Evolutionary conservation across 129 eudicot species (phyloP), one percentile per base, ranked within the genome.

Genomic region (Solidago caesia): DNA sequence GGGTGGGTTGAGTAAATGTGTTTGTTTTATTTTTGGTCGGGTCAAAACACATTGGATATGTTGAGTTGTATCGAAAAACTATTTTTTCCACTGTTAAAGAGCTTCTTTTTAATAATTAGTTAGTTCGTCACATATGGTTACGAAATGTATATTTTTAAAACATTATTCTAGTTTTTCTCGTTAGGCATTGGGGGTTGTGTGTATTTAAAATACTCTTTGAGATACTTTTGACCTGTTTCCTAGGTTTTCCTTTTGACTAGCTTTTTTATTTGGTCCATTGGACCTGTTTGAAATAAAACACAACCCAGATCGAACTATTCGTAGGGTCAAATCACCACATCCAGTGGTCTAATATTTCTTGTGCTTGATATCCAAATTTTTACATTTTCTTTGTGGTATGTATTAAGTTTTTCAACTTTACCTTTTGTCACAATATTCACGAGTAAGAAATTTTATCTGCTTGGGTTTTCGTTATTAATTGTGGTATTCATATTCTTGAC

Each of bases 331-430:
- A 13, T 14, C 15, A 25, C 47, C 61, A 52, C 26, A 8, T 52
- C 41, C 29, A 39, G 16, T 33, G 8, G 25, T 70, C n/a, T 26
- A 62, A 73, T 73, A 73, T 60, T 21, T 47, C 56, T 74, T 74
- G 44, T 10, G 9, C n/a, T 61, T 61, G 77, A 25, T 45, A 46
- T 71, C 16, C 16, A 33, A 69, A 21, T 6, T 41, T 64, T 41
- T 64, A n/a, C 14, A 4, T 41, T n/a, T 41, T 64, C 27, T 4
- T 71, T 41, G 64, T 70, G 47, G 11, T n/a, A 16, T 53, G 21
- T 25, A 44, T 39, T 71, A 14, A 9, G 5, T 9, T 68, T 57
- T 48, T 44, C 7, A 14, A 44, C 13, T 45, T 57, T 44, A 45
- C 41, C 9, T 8, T 13, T 25, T 26, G 43, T 26, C 26, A n/a